A percentile compares a stretch with the other conserved stretches of the same genome.
Evolutionary conservation across 495 filamentous ascomycete species (phyloP).

Genomic region (Aspergillus homomorphus): DNA sequence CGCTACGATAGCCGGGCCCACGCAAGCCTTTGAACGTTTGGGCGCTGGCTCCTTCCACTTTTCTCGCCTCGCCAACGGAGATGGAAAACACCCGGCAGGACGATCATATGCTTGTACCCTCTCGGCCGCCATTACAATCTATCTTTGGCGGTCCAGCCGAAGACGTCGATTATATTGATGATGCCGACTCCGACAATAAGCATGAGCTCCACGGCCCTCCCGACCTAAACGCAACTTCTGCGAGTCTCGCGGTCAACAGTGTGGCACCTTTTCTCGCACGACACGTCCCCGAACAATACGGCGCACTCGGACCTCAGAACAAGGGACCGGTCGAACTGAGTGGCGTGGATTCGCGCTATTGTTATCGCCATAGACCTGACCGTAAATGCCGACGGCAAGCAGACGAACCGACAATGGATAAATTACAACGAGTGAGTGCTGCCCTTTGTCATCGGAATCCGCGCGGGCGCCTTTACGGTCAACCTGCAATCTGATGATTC

Average conservation of each 20-base stretch:
- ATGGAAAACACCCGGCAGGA: slow-evolving; percentile 8
- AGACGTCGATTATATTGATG: slow-evolving; percentile 12
- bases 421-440: slow-evolving; percentile 72
- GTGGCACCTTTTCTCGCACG: slow-evolving; percentile 80
- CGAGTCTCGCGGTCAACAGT: slow-evolving; percentile 49
- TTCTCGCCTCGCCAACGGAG: not conserved
- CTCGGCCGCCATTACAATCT: slow-evolving; percentile 18
- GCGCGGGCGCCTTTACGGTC: not conserved
- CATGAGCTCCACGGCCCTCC: slow-evolving; percentile 18
- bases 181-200: slow-evolving; percentile 24
- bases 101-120: not conserved
- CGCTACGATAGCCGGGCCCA: not conserved
- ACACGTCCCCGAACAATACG: slow-evolving; percentile 83
- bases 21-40: not conserved
- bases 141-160: slow-evolving; percentile 24
- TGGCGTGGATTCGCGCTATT: slow-evolving; percentile 77
- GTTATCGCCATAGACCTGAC: slow-evolving; percentile 92
- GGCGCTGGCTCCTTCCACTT: not conserved
- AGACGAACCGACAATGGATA: slow-evolving; percentile 93
- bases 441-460: not conserved
- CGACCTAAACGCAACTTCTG: slow-evolving; percentile 31
- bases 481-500: not conserved
- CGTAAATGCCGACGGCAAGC: slow-evolving; percentile 88
- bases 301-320: slow-evolving; percentile 52
- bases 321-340: slow-evolving; percentile 32